phyloP scores from a whole-genome alignment of 352 stramenopile species.

The Phytophthora meadii region DNA sequence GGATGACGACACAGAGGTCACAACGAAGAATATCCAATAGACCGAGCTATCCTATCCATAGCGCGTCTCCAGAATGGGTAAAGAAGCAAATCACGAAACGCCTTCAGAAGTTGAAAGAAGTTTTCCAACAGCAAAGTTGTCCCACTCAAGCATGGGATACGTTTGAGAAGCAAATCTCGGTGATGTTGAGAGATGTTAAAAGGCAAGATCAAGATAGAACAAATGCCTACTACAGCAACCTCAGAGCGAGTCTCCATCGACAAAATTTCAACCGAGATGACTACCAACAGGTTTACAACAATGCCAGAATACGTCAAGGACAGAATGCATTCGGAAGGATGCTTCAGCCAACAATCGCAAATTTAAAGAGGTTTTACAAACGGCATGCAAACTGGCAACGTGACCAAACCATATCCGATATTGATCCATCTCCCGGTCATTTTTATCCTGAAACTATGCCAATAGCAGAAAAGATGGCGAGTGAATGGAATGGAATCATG shows the following conservation, averaged over 20 bases:
- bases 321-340: neutral
- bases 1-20: too few relatives aligned
- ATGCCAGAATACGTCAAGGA: neutral
- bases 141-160: neutral
- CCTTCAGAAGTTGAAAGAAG: neutral
- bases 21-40: too few relatives aligned
- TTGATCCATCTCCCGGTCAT: constrained; percentile 1
- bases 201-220: neutral
- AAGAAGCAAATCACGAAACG: neutral
- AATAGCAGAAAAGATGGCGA: constrained; percentile 1
- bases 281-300: neutral
- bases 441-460: neutral
- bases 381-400: constrained; percentile 5
- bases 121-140: neutral
- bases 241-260: neutral
- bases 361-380: constrained; percentile 4
- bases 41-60: too few relatives aligned
- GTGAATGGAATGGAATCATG: constrained; percentile 9
- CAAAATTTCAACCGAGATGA: neutral
- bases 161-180: neutral
- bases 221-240: neutral
- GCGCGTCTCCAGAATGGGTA: neutral
- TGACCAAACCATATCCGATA: neutral
- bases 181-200: neutral
- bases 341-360: neutral